A percentile compares a stretch with the other conserved stretches of the same genome.
Conservation (phyloP, 2,329 filamentous ascomycete species). For the Neonectria magnoliae region DNA sequence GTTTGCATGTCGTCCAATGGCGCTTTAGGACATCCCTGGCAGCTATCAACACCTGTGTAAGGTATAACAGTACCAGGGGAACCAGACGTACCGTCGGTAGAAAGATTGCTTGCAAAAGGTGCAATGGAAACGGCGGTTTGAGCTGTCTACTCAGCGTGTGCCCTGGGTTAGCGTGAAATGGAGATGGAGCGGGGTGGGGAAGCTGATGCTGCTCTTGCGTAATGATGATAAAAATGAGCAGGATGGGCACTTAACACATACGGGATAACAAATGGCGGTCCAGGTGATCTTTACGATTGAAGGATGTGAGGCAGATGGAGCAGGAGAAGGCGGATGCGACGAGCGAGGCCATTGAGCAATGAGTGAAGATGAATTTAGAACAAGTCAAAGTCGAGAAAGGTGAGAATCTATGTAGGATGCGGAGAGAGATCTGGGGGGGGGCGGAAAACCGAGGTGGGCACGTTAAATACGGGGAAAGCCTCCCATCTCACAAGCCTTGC, state of each 20-base stretch:
- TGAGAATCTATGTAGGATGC: background rate
- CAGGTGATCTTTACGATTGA: background rate
- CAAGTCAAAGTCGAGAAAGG: background rate
- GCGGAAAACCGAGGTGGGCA: background rate
- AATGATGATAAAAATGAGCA: background rate
- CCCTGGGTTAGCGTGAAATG: background rate
- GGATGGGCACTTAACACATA: background rate
- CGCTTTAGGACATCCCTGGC: conserved; percentile 3
- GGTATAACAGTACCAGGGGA: rapidly evolving
- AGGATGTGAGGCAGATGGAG: background rate
- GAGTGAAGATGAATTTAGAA: background rate
- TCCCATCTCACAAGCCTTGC: background rate
- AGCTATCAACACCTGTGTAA: too few species aligned
- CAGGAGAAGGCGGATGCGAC: background rate
- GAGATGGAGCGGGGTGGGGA: background rate
- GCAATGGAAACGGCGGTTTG: background rate
- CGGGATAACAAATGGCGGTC: background rate
- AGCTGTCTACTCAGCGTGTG: background rate
- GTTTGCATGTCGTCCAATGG: background rate
- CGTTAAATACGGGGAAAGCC: background rate
- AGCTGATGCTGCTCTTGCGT: background rate
- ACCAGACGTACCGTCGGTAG: background rate
- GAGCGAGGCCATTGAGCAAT: background rate
- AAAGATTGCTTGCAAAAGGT: background rate
- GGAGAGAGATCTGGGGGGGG: too few species aligned